Conservation (phyloP, 192 early-diverging fungal species). For the Coemansia biformis region DNA sequence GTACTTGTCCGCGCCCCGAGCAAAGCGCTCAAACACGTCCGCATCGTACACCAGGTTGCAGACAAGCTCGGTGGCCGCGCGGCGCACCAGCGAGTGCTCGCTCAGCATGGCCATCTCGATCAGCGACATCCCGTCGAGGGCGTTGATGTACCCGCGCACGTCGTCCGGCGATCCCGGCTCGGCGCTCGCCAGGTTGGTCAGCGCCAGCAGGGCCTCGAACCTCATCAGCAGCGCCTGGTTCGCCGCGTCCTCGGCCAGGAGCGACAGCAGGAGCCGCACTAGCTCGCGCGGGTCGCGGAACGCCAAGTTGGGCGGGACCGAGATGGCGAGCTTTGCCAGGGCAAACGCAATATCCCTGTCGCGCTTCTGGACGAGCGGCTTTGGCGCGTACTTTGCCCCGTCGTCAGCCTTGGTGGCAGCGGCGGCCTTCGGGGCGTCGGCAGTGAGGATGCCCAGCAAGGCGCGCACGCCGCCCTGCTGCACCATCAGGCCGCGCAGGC, state of each 20-base stretch:
- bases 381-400: conserved; percentile 23
- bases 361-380: conserved; percentile 19
- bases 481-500: conserved; percentile 67
- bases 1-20: conserved; percentile 25
- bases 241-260: conserved; percentile 37
- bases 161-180: conserved; percentile 51
- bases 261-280: conserved; percentile 59
- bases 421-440: conserved; percentile 22
- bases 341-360: conserved; percentile 65
- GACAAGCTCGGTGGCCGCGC: conserved; percentile 84
- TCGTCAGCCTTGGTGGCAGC: conserved; percentile 1
- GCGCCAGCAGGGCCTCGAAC: conserved; percentile 88
- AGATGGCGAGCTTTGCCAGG: conserved; percentile 89
- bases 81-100: conserved; percentile 69
- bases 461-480: conserved; percentile 74
- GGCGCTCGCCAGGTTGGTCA: conserved; percentile 85
- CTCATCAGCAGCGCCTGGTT: conserved; percentile 57
- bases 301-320: conserved; percentile 80
- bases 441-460: conserved; percentile 48
- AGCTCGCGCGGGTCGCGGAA: conserved; percentile 72
- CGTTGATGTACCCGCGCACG: conserved; percentile 57
- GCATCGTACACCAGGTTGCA: conserved; percentile 91
- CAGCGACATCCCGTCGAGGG: conserved; percentile 57
- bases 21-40: conserved; percentile 74
- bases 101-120: conserved; percentile 78